phyloP scores from a whole-genome alignment of 768 basidiomycete genomes.

The Saitozyma podzolica region DNA sequence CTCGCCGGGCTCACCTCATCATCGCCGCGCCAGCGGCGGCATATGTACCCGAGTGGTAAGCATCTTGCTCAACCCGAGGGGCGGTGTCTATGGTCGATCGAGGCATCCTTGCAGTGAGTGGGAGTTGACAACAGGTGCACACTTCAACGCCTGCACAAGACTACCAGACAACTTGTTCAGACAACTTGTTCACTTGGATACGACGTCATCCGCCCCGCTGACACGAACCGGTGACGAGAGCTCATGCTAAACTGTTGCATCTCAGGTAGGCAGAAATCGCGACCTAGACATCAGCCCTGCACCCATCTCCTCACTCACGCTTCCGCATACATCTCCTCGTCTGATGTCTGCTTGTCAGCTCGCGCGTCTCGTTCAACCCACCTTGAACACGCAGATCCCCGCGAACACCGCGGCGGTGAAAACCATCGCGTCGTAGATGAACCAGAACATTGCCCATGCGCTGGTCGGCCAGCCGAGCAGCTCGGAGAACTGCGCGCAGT shows the following conservation, averaged over 20 bases:
- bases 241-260: conserved; percentile 1
- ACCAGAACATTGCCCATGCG: conserved; percentile 81
- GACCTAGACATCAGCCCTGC: conserved; percentile 11
- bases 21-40: conserved; percentile 33
- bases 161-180: neutral
- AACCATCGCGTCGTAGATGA: conserved; percentile 71
- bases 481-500: conserved; percentile 82
- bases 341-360: conserved; percentile 24
- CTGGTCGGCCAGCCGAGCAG: conserved; percentile 58
- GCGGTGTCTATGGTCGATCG: neutral
- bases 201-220: neutral
- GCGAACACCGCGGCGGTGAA: conserved; percentile 76
- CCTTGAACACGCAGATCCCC: conserved; percentile 82
- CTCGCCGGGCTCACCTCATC: conserved; percentile 35
- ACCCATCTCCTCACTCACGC: conserved; percentile 16
- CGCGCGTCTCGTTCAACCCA: conserved; percentile 39
- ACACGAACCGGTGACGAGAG: neutral
- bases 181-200: neutral
- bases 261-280: conserved; percentile 10
- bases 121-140: neutral
- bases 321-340: conserved; percentile 47
- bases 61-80: conserved; percentile 22
- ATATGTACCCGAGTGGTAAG: conserved; percentile 32
- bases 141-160: no score
- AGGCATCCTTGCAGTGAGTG: neutral